phyloP scores from a whole-genome alignment of 257 asterid species.

The Paulownia fortunei region DNA sequence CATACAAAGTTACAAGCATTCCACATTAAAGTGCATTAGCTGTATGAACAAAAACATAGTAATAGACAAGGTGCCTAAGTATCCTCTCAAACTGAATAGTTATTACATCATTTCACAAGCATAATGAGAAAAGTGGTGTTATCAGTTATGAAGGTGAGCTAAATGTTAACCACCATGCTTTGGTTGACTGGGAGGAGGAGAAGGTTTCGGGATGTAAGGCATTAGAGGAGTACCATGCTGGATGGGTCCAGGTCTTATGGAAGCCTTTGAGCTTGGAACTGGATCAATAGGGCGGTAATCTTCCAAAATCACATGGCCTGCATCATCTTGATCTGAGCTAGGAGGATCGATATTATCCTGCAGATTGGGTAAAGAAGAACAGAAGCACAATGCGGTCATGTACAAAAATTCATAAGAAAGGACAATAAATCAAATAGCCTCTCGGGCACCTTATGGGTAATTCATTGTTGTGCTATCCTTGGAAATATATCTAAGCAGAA shows the following conservation, averaged over 20 bases:
- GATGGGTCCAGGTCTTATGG: slow-evolving; percentile 73
- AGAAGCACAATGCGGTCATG: background rate
- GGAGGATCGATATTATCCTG: slow-evolving; percentile 40
- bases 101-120: slow-evolving; percentile 10
- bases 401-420: background rate
- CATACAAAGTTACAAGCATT: slow-evolving; percentile 21
- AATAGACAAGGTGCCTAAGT: background rate
- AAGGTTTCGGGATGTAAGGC: slow-evolving; percentile 82
- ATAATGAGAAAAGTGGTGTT: background rate
- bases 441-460: background rate
- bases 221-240: slow-evolving; percentile 85
- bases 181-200: slow-evolving; percentile 63
- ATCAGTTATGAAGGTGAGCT: background rate
- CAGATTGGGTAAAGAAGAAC: background rate
- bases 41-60: background rate
- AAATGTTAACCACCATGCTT: slow-evolving; percentile 30
- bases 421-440: background rate
- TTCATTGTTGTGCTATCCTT: background rate
- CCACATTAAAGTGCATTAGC: slow-evolving; percentile 27
- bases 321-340: slow-evolving; percentile 2
- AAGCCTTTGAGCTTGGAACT: slow-evolving; percentile 75
- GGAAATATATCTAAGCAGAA: background rate
- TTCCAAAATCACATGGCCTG: slow-evolving; percentile 44
- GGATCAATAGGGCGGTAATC: slow-evolving; percentile 84
- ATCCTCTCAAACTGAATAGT: slow-evolving; percentile 28